Base-by-base conservation (phyloP, 768 basidiomycete species). In the Psilocybe cubensis region DNA sequence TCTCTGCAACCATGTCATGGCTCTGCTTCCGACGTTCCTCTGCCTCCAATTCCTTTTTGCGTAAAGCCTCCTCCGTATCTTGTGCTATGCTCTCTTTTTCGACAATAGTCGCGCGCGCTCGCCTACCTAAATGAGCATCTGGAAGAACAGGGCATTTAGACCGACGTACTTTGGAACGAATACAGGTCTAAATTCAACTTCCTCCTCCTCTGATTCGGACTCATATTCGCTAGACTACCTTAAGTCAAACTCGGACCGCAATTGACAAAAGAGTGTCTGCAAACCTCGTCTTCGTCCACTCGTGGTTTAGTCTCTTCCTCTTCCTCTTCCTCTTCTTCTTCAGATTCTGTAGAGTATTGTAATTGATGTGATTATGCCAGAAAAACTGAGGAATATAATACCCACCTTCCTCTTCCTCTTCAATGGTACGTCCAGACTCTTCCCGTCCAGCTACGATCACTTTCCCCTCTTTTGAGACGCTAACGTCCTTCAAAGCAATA, bases 1-100 rank as follows among this genome's bases (percentile, higher is more conserved):
- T 96, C 73, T 98, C 95, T 0, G 94, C 97, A 14, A 97, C 96
- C 62, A 99, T 76, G 63, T 94, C 87, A 63, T 97, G 93, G 58
- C 91, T 92, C 65, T 96, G 91, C 67, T 89, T 88, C 69, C 88
- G 86, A 48, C 94, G 83, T 68, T 95, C 87, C 68, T 92, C 92
- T 1, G 84, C 83, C 71, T 94, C 90, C 31, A 81, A 76, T 50
- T 92, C 91, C 61, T 88, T 88, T 69, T 78, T 83, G 67, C 78
- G 80, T 50, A 84, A 67, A 6, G 85, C 79, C 66, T 94, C 93
- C 70, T 96, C 94, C 0, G 86, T 84, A 61, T 94, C 88, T 50
- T 86, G 78, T 11, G 82, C 81, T 21, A 90, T 76, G 3, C 80
- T 78, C 58, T 91, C 90, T 59, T 80, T 83, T 68, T 91, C 89